phyloP scores from a whole-genome alignment of 2,329 filamentous ascomycete species.

The Didymella pomorum region DNA sequence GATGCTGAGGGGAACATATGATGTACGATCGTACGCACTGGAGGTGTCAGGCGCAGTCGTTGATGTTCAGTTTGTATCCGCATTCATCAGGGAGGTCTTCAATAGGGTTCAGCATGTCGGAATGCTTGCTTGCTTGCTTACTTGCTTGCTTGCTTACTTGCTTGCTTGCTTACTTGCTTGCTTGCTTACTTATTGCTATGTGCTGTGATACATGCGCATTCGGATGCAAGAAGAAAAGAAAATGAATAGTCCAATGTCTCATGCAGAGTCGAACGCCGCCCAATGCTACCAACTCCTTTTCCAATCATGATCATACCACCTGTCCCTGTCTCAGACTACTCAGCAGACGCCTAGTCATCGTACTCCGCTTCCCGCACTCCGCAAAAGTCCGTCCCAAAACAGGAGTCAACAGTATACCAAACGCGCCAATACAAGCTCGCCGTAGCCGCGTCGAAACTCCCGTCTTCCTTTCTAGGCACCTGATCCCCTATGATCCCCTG shows the following conservation, averaged over 20 bases:
- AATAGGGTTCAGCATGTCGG: not conserved
- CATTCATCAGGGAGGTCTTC: not conserved
- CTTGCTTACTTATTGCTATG: not conserved
- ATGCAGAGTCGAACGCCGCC: constrained; percentile 22
- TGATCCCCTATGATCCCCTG: constrained; percentile 75
- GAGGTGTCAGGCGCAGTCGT: constrained; percentile 16
- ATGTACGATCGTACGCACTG: not conserved
- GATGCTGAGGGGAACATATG: not conserved
- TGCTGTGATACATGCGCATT: not conserved
- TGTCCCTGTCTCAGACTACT: not conserved
- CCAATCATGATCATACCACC: constrained; percentile 7
- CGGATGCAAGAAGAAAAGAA: not conserved
- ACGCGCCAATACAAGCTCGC: constrained; percentile 68
- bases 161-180: too few species aligned
- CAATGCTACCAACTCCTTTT: constrained; percentile 22
- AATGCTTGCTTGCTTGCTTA: not conserved
- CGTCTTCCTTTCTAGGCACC: constrained; percentile 75
- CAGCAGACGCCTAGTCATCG: constrained; percentile 36
- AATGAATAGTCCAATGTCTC: not conserved
- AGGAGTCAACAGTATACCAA: constrained; percentile 64
- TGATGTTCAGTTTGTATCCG: constrained; percentile 10
- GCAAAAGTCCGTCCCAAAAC: constrained; percentile 68
- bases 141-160: too few species aligned
- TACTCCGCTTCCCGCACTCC: constrained; percentile 63
- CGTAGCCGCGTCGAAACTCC: constrained; percentile 78